Percentiles rank a stretch among this genome's conserved stretches.
Conservation (phyloP, 2,329 filamentous ascomycete species). For the Trichoderma aggressivum region DNA sequence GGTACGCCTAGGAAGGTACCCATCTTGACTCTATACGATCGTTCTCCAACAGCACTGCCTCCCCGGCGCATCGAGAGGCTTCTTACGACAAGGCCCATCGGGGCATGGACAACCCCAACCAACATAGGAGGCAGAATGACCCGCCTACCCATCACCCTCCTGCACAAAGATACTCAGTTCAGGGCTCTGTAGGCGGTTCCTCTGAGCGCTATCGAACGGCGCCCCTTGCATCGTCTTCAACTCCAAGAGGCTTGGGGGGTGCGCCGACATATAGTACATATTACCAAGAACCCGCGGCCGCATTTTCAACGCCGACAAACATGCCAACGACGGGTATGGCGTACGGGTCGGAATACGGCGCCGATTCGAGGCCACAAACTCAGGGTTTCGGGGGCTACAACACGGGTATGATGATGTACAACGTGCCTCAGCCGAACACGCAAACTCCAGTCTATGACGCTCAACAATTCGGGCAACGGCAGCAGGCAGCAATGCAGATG, state of each 20-base stretch:
- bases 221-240: slow-evolving; percentile 47
- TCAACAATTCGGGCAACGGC: slow-evolving; percentile 71
- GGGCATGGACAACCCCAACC: slow-evolving; percentile 20
- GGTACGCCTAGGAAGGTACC: not conserved
- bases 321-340: slow-evolving; percentile 54
- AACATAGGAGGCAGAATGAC: slow-evolving; percentile 20
- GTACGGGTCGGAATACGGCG: slow-evolving; percentile 64
- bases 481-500: slow-evolving; percentile 74
- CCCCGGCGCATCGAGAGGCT: slow-evolving; percentile 13
- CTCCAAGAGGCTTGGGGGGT: slow-evolving; percentile 51
- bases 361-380: slow-evolving; percentile 56
- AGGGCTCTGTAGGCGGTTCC: slow-evolving; percentile 41
- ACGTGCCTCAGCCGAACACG: slow-evolving; percentile 61
- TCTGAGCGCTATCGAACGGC: slow-evolving; percentile 48
- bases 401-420: slow-evolving; percentile 72
- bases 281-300: slow-evolving; percentile 52
- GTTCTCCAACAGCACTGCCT: not conserved
- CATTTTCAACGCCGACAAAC: slow-evolving; percentile 51
- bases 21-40: not conserved
- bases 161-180: slow-evolving; percentile 51
- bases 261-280: slow-evolving; percentile 57
- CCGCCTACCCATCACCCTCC: slow-evolving; percentile 58
- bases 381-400: slow-evolving; percentile 58
- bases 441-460: slow-evolving; percentile 70
- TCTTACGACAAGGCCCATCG: slow-evolving; percentile 6